Percentiles rank a stretch among this genome's conserved stretches.
Evolutionary conservation across 371 early-diverging fungal genomes (phyloP).

Genomic region (Mortierella sp.): DNA sequence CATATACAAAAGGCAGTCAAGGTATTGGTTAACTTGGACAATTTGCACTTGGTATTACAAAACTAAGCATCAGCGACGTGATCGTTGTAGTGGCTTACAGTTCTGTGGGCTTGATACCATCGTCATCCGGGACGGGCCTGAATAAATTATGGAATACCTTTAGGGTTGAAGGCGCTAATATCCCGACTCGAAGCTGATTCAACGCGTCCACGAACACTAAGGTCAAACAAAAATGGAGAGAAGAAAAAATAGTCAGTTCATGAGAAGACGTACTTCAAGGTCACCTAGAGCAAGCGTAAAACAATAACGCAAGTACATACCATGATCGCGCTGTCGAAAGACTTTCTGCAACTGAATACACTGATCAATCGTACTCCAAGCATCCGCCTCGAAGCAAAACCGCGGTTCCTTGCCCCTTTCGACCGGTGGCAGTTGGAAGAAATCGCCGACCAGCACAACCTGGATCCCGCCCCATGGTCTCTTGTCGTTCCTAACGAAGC

Average conservation of each 20-base stretch:
- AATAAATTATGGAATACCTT: slow-evolving; percentile 60
- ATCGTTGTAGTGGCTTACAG: slow-evolving; percentile 66
- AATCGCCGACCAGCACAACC: slow-evolving; percentile 70
- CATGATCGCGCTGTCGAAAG: slow-evolving; percentile 65
- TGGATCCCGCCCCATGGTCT: slow-evolving; percentile 73
- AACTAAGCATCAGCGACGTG: not conserved
- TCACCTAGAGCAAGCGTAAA: not conserved
- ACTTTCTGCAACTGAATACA: slow-evolving; percentile 62
- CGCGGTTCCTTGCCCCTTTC: slow-evolving; percentile 42
- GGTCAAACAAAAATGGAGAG: not conserved
- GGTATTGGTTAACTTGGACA: not conserved
- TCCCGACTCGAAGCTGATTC: slow-evolving; percentile 73
- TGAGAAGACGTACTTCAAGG: slow-evolving; percentile 25
- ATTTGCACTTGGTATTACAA: not conserved
- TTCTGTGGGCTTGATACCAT: slow-evolving; percentile 78
- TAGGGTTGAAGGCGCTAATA: slow-evolving; percentile 62
- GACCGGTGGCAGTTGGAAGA: slow-evolving; percentile 74
- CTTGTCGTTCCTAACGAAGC: slow-evolving; percentile 13
- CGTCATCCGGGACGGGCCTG: slow-evolving; percentile 59
- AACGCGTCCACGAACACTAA: slow-evolving; percentile 69
- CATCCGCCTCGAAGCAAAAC: slow-evolving; percentile 78
- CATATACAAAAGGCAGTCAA: not conserved
- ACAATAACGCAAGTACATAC: slow-evolving; percentile 37
- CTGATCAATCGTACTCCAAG: slow-evolving; percentile 71
- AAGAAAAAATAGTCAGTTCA: not conserved